Evolutionary conservation across 2,329 filamentous ascomycete genomes (phyloP).

Genomic region (Colletotrichum sp.): DNA sequence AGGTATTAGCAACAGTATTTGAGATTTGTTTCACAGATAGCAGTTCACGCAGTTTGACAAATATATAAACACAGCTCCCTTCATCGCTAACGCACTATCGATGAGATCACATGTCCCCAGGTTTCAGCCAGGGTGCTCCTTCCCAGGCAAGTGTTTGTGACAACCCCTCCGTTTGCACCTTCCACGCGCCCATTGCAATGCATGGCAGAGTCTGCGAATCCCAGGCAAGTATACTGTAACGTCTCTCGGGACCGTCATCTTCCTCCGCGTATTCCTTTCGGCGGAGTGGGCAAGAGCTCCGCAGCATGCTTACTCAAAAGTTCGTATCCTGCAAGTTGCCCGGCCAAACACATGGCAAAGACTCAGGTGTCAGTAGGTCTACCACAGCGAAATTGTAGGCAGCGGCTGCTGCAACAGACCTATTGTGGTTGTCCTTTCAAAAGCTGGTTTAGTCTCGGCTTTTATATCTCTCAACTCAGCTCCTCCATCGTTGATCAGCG

Average conservation of each 20-base stretch:
- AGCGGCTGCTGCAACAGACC: too few species aligned
- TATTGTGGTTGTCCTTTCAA: not conserved
- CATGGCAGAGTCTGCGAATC: not conserved
- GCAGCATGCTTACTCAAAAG: not conserved
- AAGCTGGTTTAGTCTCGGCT: accelerated
- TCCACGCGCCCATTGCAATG: accelerated
- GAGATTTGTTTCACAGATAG: accelerated
- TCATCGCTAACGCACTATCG: not conserved
- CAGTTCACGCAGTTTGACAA: too few species aligned
- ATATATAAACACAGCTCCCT: not conserved
- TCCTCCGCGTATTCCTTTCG: accelerated
- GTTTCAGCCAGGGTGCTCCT: not conserved
- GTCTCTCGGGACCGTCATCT: not conserved
- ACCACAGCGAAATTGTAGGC: too few species aligned
- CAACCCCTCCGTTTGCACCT: not conserved
- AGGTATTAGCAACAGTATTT: too few species aligned
- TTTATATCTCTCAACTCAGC: accelerated
- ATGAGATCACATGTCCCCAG: accelerated
- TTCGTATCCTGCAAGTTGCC: not conserved
- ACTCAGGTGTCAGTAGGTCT: too few species aligned
- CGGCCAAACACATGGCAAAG: too few species aligned
- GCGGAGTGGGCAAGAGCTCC: not conserved
- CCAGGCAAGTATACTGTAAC: not conserved
- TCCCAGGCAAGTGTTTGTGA: accelerated
- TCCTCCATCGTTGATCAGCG: not conserved